Evolutionary conservation across 495 filamentous ascomycete genomes (phyloP).

Genomic region (Trichoderma asperelloides): DNA sequence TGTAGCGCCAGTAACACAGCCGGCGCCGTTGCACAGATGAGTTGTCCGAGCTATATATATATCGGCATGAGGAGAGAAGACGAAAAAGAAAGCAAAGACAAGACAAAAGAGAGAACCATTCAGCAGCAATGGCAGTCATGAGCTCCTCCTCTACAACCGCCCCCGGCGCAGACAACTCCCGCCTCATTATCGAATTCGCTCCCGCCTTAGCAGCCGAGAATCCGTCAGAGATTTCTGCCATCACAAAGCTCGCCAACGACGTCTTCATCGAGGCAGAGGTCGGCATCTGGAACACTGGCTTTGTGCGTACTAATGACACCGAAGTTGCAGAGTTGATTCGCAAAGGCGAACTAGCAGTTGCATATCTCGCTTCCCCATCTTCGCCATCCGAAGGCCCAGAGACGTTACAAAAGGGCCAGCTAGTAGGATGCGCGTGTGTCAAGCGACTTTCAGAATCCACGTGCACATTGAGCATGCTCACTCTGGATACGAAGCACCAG

Average conservation of each 20-base stretch:
- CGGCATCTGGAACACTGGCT: slow-evolving; percentile 19
- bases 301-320: slow-evolving; percentile 15
- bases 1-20: too few relatives aligned
- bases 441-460: slow-evolving; percentile 8
- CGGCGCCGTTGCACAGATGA: neutral
- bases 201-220: neutral
- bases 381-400: neutral
- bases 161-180: neutral
- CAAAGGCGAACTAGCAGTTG: slow-evolving; percentile 15
- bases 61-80: neutral
- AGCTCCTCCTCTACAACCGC: neutral
- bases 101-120: neutral
- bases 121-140: too few relatives aligned
- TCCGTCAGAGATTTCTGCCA: neutral
- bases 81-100: neutral
- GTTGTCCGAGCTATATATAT: neutral
- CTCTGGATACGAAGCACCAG: slow-evolving; percentile 13
- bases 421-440: slow-evolving; percentile 16
- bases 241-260: slow-evolving; percentile 14
- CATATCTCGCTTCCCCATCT: neutral
- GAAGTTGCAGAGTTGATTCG: slow-evolving; percentile 13
- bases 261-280: slow-evolving; percentile 16
- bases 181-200: neutral
- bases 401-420: neutral
- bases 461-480: slow-evolving; percentile 18